Base-by-base conservation (phyloP, 1,284 basidiomycete species). In the Naganishia sp. region DNA sequence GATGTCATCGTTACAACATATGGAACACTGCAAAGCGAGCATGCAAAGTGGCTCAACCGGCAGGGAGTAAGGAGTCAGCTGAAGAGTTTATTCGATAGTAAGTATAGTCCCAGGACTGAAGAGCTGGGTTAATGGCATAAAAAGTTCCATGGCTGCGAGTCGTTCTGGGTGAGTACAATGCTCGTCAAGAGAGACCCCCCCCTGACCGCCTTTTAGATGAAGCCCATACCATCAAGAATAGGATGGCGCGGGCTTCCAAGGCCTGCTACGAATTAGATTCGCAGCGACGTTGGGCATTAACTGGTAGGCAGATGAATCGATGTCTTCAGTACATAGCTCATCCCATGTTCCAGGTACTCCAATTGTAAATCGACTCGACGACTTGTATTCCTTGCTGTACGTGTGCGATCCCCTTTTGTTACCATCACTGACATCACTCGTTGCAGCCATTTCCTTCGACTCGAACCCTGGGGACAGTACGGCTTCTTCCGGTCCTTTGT, bases 221-320 rank as follows among this genome's bases (percentile, higher is more conserved):
- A 78, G 95, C 95, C 2, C 95, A 99, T 78, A 88, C 91, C 70
- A 96, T 94, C 82, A 97, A 97, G 79, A 94, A 91, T 43, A 85
- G 94, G 15, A 85, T 85, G 1, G 96, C 94, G 68, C 89, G 92
- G 75, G 90, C 90, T 11, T 92, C 95, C 0, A 92, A 90, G 72
- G 93, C 95, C 1, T 90, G 90, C 55, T 97, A 89, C 75, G 90
- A 89, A 9, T 83, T 99, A 7, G 84, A 84, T 54, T 90, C 90
- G 2, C 83, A 87, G 67, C 83, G 91, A 43, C 84, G 91, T 69
- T 99, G 95, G 95, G 91, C 91, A 5, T 85, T 97, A 15, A 96
- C 93, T 5, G 90, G 88, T 84, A 69, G 51, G 73, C 51, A 17
- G n/a, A 46, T 54, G 15, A 25, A 5, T 17, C 3, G 23, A 41